These are phyloP conservation scores for Lablab purpureus DNA, from an alignment of 306 rosid species.

Conservation along the genomic window DNA sequence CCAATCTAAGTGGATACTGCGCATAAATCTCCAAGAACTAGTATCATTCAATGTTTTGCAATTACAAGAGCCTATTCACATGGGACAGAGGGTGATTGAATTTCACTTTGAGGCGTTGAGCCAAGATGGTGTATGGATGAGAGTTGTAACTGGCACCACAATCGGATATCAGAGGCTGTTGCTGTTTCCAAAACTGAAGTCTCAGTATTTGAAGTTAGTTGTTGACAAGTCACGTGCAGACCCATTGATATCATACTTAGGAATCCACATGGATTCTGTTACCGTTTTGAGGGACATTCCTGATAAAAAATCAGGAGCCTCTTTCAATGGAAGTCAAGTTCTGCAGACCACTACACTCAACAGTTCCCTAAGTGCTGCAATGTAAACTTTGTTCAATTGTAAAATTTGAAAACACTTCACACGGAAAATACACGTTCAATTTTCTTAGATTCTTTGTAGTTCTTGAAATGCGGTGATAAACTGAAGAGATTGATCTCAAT, in stretches of 20 bases:
- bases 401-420: background rate
- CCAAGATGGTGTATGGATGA: constrained; percentile 63
- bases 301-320: constrained; percentile 36
- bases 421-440: background rate
- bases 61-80: constrained; percentile 89
- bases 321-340: constrained; percentile 61
- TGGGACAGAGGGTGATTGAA: constrained; percentile 87
- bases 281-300: constrained; percentile 49
- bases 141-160: constrained; percentile 71
- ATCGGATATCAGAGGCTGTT: constrained; percentile 82
- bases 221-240: constrained; percentile 74
- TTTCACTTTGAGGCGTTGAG: constrained; percentile 71
- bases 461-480: constrained; percentile 8
- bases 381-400: constrained; percentile 44
- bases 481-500: background rate
- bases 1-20: constrained; percentile 64
- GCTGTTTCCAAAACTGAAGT: constrained; percentile 60
- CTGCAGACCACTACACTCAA: constrained; percentile 39
- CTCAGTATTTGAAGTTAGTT: constrained; percentile 77
- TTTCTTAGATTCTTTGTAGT: constrained; percentile 10
- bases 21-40: constrained; percentile 62
- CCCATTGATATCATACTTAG: constrained; percentile 72
- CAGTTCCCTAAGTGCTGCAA: constrained; percentile 51
- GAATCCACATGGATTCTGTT: constrained; percentile 67
- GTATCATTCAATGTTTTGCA: constrained; percentile 77